phyloP scores from a whole-genome alignment of 495 filamentous ascomycete genomes.

The Durotheca rogersii region DNA sequence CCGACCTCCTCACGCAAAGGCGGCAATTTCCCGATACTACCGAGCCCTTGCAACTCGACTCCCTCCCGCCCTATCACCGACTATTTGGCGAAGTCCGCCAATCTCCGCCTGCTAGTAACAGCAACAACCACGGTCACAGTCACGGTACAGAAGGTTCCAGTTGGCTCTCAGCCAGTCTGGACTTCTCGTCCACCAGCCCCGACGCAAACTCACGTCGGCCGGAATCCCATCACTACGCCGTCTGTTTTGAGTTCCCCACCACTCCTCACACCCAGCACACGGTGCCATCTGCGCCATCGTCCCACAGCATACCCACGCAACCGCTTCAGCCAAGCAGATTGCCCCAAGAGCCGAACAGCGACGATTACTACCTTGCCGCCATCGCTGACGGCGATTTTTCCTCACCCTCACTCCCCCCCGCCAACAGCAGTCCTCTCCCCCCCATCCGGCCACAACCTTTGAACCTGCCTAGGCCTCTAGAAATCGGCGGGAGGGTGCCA shows the following conservation, averaged over 20 bases:
- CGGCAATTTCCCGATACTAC: not conserved
- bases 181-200: not conserved
- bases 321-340: constrained; percentile 11
- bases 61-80: not conserved
- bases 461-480: constrained; percentile 15
- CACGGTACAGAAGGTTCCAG: not conserved
- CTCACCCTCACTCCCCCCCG: constrained; percentile 39
- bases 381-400: constrained; percentile 38
- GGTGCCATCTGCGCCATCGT: constrained; percentile 1
- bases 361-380: constrained; percentile 34
- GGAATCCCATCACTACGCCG: not conserved
- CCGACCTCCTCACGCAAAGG: constrained; percentile 1
- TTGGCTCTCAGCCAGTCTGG: not conserved
- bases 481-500: constrained; percentile 25
- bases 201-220: not conserved
- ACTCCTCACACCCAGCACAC: constrained; percentile 6
- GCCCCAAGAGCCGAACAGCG: constrained; percentile 15
- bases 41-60: not conserved
- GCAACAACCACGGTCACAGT: not conserved
- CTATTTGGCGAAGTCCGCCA: not conserved
- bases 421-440: constrained; percentile 23
- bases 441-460: constrained; percentile 19
- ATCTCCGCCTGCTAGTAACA: not conserved
- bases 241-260: not conserved
- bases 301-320: constrained; percentile 1